phyloP scores from a whole-genome alignment of 2,329 filamentous ascomycete genomes.

The Colletotrichum aenigma region DNA sequence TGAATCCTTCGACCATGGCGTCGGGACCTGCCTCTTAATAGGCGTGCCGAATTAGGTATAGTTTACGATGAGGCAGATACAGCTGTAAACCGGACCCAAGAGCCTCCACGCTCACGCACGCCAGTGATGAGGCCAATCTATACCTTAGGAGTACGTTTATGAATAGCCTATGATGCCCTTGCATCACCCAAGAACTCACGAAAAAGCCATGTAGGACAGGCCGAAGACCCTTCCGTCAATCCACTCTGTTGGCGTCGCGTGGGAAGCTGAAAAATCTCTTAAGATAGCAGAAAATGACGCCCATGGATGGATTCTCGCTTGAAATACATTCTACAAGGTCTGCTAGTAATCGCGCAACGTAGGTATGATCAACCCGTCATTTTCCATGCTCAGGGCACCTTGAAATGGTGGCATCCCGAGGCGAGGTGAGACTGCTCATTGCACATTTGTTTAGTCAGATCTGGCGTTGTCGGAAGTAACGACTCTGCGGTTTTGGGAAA shows the following conservation, averaged over 20 bases:
- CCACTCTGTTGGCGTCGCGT: neutral
- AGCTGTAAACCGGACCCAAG: fast-evolving
- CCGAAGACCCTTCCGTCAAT: neutral
- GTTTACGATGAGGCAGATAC: neutral
- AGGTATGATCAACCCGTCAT: neutral
- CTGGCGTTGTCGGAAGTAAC: fast-evolving
- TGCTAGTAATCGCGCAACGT: neutral
- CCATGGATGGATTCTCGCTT: neutral
- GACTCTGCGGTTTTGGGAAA: neutral
- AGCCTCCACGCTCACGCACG: neutral
- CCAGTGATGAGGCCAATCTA: neutral
- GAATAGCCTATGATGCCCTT: neutral
- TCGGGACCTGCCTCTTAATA: neutral
- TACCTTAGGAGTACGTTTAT: fast-evolving
- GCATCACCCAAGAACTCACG: neutral
- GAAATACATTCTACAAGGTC: neutral
- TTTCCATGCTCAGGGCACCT: neutral
- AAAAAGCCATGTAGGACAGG: neutral
- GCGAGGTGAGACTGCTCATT: neutral
- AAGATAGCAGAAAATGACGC: neutral
- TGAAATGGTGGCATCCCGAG: neutral
- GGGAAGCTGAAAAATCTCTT: fast-evolving
- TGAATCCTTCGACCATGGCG: neutral
- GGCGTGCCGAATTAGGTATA: neutral
- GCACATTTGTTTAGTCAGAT: neutral